phyloP scores from a whole-genome alignment of 208 protist species.

The Tritrichomonas musculus region DNA sequence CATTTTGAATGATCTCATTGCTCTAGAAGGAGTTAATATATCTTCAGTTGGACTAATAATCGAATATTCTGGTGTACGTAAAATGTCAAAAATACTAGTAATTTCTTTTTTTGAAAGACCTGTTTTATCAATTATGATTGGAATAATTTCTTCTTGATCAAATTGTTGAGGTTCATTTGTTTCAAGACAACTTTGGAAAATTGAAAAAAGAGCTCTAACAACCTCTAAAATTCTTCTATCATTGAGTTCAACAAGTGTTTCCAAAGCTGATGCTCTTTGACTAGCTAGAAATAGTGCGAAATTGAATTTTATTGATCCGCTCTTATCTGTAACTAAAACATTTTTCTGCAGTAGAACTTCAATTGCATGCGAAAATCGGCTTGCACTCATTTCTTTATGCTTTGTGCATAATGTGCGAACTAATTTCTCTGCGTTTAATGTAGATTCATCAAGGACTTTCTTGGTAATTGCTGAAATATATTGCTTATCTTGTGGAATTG shows the following conservation, averaged over 20 bases:
- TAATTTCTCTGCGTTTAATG: background rate
- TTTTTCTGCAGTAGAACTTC: background rate
- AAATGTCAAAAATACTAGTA: background rate
- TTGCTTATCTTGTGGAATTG: slow-evolving; percentile 13
- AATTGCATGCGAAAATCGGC: background rate
- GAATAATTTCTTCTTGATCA: background rate
- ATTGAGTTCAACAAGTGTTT: background rate
- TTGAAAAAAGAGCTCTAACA: slow-evolving; percentile 1
- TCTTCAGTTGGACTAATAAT: background rate
- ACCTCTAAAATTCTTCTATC: background rate
- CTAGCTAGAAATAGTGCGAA: background rate
- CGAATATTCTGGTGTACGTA: background rate
- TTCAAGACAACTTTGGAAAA: background rate
- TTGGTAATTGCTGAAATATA: background rate
- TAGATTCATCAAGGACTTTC: background rate
- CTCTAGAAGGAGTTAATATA: background rate
- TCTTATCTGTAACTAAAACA: background rate
- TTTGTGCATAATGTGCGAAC: background rate
- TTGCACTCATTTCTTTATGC: background rate
- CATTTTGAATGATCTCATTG: background rate
- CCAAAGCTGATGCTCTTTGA: background rate
- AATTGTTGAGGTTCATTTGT: background rate
- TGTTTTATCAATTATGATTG: background rate
- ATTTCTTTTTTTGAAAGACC: background rate
- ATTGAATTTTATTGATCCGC: background rate